Evolutionary conservation across 441 rosid species (phyloP).

Genomic region (Arabidopsis hybrid): DNA sequence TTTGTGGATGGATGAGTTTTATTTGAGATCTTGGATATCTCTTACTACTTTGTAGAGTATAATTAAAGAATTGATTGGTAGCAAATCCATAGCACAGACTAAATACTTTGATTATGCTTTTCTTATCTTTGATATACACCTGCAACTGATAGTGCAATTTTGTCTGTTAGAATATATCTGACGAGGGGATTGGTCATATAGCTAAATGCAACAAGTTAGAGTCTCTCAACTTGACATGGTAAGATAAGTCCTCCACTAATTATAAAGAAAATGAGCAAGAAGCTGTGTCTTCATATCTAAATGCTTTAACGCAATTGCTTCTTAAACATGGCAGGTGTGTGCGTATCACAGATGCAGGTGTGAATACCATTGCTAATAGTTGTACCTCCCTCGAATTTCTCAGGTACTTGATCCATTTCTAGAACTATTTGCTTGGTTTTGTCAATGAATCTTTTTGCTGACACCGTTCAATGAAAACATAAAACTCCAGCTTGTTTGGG

Average conservation of each 20-base stretch:
- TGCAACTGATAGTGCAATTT: conserved; percentile 28
- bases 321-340: conserved; percentile 69
- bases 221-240: conserved; percentile 93
- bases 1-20: conserved; percentile 11
- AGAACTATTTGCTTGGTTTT: conserved; percentile 11
- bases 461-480: background rate
- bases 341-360: conserved; percentile 75
- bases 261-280: conserved; percentile 20
- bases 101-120: background rate
- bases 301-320: conserved; percentile 13
- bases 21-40: conserved; percentile 18
- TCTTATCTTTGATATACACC: conserved; percentile 8
- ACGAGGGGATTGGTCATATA: conserved; percentile 77
- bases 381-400: conserved; percentile 83
- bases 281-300: conserved; percentile 12
- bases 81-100: background rate
- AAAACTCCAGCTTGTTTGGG: conserved; percentile 82
- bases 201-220: conserved; percentile 76
- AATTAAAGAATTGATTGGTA: conserved; percentile 23
- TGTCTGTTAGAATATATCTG: conserved; percentile 75
- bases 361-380: conserved; percentile 70
- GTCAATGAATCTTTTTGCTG: conserved; percentile 18
- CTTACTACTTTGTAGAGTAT: background rate
- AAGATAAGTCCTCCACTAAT: conserved; percentile 40
- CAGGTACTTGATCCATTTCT: conserved; percentile 54